Conservation (phyloP, 2,329 filamentous ascomycete genomes). For the Lecanoromycetidae sp. region DNA sequence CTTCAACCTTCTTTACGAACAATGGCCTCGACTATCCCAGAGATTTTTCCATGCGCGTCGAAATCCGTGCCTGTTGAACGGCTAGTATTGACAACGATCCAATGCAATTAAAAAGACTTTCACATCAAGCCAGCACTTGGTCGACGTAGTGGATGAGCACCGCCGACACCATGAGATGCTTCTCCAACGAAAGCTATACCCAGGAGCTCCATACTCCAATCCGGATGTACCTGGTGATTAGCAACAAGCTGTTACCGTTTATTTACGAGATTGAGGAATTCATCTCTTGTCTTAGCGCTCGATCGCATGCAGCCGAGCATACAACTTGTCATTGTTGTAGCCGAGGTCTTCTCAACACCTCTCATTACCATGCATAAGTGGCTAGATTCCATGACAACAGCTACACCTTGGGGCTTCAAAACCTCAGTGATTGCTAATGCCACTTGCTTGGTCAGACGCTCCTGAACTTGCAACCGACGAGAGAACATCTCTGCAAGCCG, state of each 20-base stretch:
- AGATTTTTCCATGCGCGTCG: background rate
- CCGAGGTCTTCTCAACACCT: constrained; percentile 83
- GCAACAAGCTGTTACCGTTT: constrained; percentile 30
- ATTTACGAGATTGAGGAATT: constrained; percentile 78
- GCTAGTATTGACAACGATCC: background rate
- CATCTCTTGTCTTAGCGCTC: constrained; percentile 85
- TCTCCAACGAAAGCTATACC: background rate
- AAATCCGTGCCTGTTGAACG: constrained; percentile 11
- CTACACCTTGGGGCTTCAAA: constrained; percentile 84
- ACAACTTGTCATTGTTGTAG: constrained; percentile 86
- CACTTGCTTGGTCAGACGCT: constrained; percentile 90
- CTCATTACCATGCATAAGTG: constrained; percentile 99
- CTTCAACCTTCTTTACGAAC: too few relatives aligned
- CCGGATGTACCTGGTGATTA: too few relatives aligned
- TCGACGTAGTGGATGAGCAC: constrained; percentile 7
- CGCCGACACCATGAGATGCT: background rate
- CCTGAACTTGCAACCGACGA: constrained; percentile 85
- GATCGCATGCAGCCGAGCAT: constrained; percentile 93
- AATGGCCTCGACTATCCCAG: too few relatives aligned
- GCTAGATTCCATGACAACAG: constrained; percentile 92
- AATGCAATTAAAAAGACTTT: background rate
- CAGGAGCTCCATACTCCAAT: too few relatives aligned
- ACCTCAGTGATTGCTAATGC: constrained; percentile 88
- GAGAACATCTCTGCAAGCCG: constrained; percentile 96
- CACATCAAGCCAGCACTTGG: constrained; percentile 14